Evolutionary conservation across 805 yeast genomes (phyloP).

Genomic region (Lipomyces oligophaga): DNA sequence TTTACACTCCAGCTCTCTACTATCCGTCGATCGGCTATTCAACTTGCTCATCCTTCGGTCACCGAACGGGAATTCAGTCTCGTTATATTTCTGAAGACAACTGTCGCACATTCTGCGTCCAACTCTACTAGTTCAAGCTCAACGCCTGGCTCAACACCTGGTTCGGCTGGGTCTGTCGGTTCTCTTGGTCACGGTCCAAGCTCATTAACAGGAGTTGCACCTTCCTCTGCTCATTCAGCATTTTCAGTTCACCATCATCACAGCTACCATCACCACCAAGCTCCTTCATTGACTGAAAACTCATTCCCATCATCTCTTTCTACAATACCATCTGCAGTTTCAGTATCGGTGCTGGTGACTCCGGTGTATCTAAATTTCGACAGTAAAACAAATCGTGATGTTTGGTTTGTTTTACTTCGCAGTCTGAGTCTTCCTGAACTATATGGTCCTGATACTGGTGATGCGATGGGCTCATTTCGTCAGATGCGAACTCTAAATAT

Average conservation of each 20-base stretch:
- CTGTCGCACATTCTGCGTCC: not conserved
- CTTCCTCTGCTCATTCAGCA: not conserved
- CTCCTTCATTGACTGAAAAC: not conserved
- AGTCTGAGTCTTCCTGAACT: slow-evolving; percentile 23
- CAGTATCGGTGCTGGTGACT: slow-evolving; percentile 7
- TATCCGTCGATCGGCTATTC: slow-evolving; percentile 24
- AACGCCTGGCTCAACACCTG: not conserved
- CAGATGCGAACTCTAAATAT: slow-evolving; percentile 17
- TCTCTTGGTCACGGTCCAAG: not conserved
- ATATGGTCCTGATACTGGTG: slow-evolving; percentile 26
- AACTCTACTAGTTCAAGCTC: not conserved
- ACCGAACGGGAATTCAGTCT: slow-evolving; percentile 22
- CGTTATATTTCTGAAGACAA: slow-evolving; percentile 17
- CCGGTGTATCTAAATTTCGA: slow-evolving; percentile 25
- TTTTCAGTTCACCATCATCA: slow-evolving; percentile 11
- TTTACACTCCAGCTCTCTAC: slow-evolving; percentile 18
- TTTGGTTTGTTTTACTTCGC: slow-evolving; percentile 24
- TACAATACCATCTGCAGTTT: not conserved
- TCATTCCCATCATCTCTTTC: not conserved
- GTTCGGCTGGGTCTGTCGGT: not conserved
- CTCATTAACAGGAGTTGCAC: not conserved
- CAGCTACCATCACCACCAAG: slow-evolving; percentile 3
- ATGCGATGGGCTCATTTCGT: slow-evolving; percentile 17
- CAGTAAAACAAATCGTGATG: slow-evolving; percentile 12
- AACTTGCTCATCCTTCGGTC: slow-evolving; percentile 22